phyloP scores from a whole-genome alignment of 345 rosid genomes.

The Pseudoturritis turrita region DNA sequence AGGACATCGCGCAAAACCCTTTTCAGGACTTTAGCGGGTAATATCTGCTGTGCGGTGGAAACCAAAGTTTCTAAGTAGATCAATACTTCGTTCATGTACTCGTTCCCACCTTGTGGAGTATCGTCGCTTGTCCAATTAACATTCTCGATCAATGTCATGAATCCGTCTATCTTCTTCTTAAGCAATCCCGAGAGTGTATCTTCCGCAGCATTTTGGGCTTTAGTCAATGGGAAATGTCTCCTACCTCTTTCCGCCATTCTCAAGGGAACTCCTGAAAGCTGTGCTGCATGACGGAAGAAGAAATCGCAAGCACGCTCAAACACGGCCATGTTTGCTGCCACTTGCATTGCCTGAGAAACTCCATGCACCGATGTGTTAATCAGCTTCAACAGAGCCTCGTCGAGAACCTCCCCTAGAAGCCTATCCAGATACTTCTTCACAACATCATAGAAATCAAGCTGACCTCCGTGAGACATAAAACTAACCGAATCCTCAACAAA shows the following conservation, averaged over 20 bases:
- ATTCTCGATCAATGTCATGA: conserved; percentile 83
- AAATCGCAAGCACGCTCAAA: conserved; percentile 97
- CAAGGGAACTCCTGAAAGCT: conserved; percentile 85
- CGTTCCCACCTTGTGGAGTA: conserved; percentile 70
- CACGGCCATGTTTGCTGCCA: conserved; percentile 96
- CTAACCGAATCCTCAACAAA: conserved; percentile 95
- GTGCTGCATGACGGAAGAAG: conserved; percentile 94
- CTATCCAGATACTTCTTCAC: conserved; percentile 92
- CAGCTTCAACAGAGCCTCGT: conserved; percentile 78
- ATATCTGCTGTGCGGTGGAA: conserved; percentile 94
- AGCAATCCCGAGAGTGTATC: conserved; percentile 89
- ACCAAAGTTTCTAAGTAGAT: conserved; percentile 89
- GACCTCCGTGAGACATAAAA: conserved; percentile 94
- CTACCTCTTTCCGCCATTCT: conserved; percentile 96
- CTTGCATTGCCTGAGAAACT: conserved; percentile 95
- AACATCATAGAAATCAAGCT: conserved; percentile 85
- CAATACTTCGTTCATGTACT: conserved; percentile 89
- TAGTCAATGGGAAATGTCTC: conserved; percentile 84
- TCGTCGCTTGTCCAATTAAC: conserved; percentile 98
- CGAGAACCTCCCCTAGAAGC: conserved; percentile 79
- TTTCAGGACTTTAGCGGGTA: conserved; percentile 74
- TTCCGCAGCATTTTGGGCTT: conserved; percentile 86
- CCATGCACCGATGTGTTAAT: conserved; percentile 73
- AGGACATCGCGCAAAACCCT: conserved; percentile 82
- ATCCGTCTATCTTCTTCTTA: conserved; percentile 84